Evolutionary conservation across 805 yeast genomes (phyloP), one percentile per base, ranked within the genome.

Genomic region (Candida rishiriensis): DNA sequence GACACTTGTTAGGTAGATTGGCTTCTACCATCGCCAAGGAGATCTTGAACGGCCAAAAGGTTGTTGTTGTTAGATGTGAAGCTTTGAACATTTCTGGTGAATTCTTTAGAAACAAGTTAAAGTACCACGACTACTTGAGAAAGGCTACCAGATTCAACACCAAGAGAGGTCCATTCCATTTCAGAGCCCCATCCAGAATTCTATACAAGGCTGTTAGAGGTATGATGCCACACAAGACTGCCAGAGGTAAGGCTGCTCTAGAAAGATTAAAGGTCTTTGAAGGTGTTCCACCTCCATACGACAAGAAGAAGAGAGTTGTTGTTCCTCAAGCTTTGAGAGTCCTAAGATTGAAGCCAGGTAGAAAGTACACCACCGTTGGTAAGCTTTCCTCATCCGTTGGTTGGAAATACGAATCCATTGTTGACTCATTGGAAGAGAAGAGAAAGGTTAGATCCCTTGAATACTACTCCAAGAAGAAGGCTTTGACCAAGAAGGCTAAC

Each of bases 161-260:
- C 81, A 85, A 81, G 69, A 85, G 89, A 75, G 99, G 99, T 81
- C 98, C 98, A 70, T 93, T 91, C 97, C 99, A 93, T 76, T 93
- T 93, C 96, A 93, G 98, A 79, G 99, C 99, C 56, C 99, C 99
- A 75, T 90, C 98, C 56, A 89, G 98, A 80, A 91, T 93, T 78
- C 89, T 93, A 78, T 90, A 90, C 95, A 93, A 93, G 86, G 97
- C 99, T 69, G 76, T 93, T 73, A 87, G 96, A 73, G 99, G 99
- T 79, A 93, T 93, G 99, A 79, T 93, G 68, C 79, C 97, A 72
- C 98, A 93, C 90, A 93, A 93, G 89, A 93, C 99, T 63, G 93
- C 98, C 65, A 93, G 98, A 79, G 99, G 99, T 78, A 86, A 88
- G 81, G 98, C 98, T 71, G 99, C 99, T 67, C 76, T 93, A 70